Evolutionary conservation across 345 rosid genomes (phyloP).

Genomic region (Passiflora organensis): DNA sequence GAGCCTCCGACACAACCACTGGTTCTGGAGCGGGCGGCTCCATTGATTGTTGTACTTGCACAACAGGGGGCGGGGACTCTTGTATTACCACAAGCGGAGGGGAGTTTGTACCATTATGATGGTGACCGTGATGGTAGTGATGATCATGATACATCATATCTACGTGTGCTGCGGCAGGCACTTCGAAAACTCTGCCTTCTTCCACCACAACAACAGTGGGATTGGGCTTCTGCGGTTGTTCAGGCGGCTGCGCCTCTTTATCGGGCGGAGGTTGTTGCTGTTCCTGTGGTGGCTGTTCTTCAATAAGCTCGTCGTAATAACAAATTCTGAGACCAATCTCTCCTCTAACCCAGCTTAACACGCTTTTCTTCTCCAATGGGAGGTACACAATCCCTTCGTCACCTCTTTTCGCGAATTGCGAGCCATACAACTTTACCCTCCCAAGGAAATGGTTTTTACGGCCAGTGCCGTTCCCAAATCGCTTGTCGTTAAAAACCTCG

Average conservation of each 20-base stretch:
- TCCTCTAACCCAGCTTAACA: slow-evolving; percentile 87
- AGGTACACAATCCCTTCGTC: slow-evolving; percentile 76
- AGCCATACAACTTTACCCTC: slow-evolving; percentile 76
- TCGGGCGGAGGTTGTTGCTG: slow-evolving; percentile 17
- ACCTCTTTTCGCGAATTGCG: slow-evolving; percentile 64
- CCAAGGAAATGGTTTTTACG: slow-evolving; percentile 90
- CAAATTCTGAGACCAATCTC: slow-evolving; percentile 77
- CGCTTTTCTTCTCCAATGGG: slow-evolving; percentile 84
- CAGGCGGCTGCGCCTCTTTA: slow-evolving; percentile 22
- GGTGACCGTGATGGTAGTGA: background rate
- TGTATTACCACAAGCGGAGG: slow-evolving; percentile 52
- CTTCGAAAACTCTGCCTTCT: slow-evolving; percentile 52
- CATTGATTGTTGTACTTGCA: slow-evolving; percentile 10
- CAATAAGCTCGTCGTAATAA: slow-evolving; percentile 59
- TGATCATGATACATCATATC: slow-evolving; percentile 25
- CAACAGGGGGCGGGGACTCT: slow-evolving; percentile 47
- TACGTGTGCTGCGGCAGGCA: slow-evolving; percentile 21
- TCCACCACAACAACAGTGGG: slow-evolving; percentile 41
- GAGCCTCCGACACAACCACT: slow-evolving; percentile 20
- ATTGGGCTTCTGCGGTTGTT: slow-evolving; percentile 31
- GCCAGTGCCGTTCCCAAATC: slow-evolving; percentile 65
- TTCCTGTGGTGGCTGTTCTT: slow-evolving; percentile 19
- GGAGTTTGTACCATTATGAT: slow-evolving; percentile 27
- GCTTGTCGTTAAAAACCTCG: slow-evolving; percentile 82
- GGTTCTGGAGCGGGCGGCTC: slow-evolving; percentile 7